Conservation (phyloP, 768 basidiomycete species). For the Podaxis rugospora region DNA sequence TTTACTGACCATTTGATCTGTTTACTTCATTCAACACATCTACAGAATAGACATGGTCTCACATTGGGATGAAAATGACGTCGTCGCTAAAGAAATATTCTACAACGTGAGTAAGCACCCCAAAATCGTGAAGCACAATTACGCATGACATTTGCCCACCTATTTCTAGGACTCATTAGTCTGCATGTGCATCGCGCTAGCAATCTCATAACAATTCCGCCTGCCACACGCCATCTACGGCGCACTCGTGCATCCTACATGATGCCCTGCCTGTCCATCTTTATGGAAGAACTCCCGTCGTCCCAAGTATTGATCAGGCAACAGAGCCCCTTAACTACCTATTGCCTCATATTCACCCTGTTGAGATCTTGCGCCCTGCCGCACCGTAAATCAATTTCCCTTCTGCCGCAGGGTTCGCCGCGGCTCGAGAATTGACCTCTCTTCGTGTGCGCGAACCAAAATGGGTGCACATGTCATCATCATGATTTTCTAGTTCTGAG, state of each 20-base stretch:
- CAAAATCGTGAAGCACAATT: constrained; percentile 5
- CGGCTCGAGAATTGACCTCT: constrained; percentile 25
- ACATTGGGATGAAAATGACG: constrained; percentile 86
- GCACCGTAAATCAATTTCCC: constrained; percentile 6
- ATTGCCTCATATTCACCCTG: background rate
- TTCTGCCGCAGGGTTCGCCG: constrained; percentile 30
- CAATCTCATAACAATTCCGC: constrained; percentile 25
- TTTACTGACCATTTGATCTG: background rate
- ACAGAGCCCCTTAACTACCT: background rate
- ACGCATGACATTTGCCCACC: constrained; percentile 11
- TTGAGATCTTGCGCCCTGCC: constrained; percentile 11
- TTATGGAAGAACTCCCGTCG: background rate
- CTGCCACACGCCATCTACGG: background rate
- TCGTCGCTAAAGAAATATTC: constrained; percentile 74
- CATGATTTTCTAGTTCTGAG: constrained; percentile 6
- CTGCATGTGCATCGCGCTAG: constrained; percentile 48
- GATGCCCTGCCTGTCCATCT: constrained; percentile 3
- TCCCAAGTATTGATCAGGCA: constrained; percentile 6
- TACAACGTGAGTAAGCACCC: constrained; percentile 53
- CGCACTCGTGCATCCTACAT: constrained; percentile 1
- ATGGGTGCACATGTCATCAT: constrained; percentile 1
- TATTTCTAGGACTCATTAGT: constrained; percentile 57
- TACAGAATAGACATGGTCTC: constrained; percentile 74
- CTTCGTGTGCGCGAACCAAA: constrained; percentile 19
- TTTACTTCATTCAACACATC: constrained; percentile 1